phyloP scores from a whole-genome alignment of 306 rosid species.

The Vicia faba region DNA sequence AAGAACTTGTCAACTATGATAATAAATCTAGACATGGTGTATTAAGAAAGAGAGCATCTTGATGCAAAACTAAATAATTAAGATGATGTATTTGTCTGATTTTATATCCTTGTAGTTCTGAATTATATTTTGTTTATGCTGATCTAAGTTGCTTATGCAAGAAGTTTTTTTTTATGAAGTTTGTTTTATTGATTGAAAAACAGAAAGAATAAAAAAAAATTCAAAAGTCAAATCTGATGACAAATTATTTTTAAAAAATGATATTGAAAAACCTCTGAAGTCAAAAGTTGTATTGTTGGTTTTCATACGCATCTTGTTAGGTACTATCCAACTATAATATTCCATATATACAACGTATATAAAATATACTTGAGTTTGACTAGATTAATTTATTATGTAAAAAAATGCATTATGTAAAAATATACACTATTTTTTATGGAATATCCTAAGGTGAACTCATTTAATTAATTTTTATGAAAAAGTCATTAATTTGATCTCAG shows the following conservation, averaged over 20 bases:
- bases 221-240: background rate
- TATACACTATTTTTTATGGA: too few species aligned
- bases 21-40: conserved; percentile 15
- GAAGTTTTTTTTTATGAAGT: too few species aligned
- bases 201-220: background rate
- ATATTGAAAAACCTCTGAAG: background rate
- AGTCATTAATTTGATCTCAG: too few species aligned
- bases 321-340: background rate
- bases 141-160: background rate
- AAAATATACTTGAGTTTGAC: too few species aligned
- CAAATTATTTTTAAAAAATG: background rate
- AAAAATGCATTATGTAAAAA: too few species aligned
- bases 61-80: conserved; percentile 7
- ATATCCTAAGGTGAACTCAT: too few species aligned
- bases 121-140: background rate
- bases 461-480: too few species aligned
- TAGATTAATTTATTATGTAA: too few species aligned
- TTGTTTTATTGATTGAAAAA: background rate
- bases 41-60: background rate
- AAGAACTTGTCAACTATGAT: conserved; percentile 8
- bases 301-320: background rate
- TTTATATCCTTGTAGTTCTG: background rate
- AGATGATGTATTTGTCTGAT: background rate
- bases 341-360: too few species aligned
- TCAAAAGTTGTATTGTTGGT: background rate